Percentiles rank a stretch among this genome's conserved stretches.
Conservation (phyloP, 2,329 filamentous ascomycete species). For the Pseudogymnoascus sp. region DNA sequence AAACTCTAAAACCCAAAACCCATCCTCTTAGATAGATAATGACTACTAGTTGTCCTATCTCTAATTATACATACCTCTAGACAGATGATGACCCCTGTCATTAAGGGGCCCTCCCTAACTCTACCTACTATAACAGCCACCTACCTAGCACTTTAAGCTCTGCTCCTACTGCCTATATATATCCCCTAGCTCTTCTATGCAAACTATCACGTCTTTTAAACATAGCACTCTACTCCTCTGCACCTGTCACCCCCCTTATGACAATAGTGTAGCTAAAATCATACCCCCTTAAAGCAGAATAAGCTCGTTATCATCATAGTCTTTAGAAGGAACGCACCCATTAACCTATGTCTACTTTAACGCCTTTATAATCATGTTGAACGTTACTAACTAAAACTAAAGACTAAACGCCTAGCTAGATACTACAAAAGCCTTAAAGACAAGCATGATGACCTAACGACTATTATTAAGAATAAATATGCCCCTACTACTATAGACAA, state of each 20-base stretch:
- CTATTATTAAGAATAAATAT: slow-evolving; percentile 6
- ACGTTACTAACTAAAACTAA: slow-evolving; percentile 13
- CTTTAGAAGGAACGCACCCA: background rate
- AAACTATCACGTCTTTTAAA: background rate
- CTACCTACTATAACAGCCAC: slow-evolving; percentile 1
- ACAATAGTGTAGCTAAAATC: slow-evolving; percentile 1
- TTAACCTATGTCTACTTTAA: background rate
- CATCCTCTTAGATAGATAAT: too few relatives aligned
- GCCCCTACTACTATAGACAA: slow-evolving; percentile 22
- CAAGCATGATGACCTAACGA: slow-evolving; percentile 10
- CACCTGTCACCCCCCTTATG: background rate
- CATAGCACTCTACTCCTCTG: background rate
- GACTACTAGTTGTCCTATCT: too few relatives aligned
- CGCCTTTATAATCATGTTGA: slow-evolving; percentile 14
- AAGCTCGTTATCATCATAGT: background rate
- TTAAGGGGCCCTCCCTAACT: background rate
- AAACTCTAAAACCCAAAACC: background rate
- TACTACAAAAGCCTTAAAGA: slow-evolving; percentile 14
- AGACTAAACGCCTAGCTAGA: slow-evolving; percentile 10
- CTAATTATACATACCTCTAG: background rate
- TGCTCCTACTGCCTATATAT: background rate
- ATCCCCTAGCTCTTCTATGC: background rate
- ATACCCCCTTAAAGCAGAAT: background rate
- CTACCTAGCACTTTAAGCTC: background rate
- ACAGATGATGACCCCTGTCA: background rate